Conservation (phyloP, 2,329 filamentous ascomycete genomes). For the Huntiella omanensis region DNA sequence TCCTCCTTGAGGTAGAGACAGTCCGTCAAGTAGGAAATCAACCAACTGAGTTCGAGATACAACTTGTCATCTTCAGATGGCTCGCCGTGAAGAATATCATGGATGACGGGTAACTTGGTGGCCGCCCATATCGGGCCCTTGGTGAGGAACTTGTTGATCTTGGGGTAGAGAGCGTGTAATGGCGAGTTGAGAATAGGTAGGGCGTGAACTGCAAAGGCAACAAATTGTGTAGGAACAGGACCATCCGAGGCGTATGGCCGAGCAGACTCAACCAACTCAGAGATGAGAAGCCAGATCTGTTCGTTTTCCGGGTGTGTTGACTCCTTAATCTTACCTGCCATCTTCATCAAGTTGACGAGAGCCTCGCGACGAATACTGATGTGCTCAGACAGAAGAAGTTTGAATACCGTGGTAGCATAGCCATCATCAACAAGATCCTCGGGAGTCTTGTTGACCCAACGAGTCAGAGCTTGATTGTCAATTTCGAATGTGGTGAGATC, state of each 20-base stretch:
- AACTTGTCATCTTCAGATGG: conserved; percentile 56
- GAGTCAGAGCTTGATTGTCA: conserved; percentile 34
- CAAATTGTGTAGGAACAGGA: conserved; percentile 52
- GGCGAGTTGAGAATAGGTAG: conserved; percentile 57
- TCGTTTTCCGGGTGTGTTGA: conserved; percentile 59
- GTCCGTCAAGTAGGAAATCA: conserved; percentile 51
- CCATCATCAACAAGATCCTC: conserved; percentile 67
- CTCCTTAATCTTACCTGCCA: conserved; percentile 41
- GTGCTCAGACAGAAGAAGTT: conserved; percentile 58
- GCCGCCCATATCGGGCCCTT: conserved; percentile 58
- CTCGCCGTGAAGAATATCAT: conserved; percentile 41
- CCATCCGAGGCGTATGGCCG: conserved; percentile 31
- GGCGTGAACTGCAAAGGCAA: conserved; percentile 55
- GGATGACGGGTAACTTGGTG: conserved; percentile 53
- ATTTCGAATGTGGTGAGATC: conserved; percentile 17
- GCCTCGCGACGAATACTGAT: conserved; percentile 64
- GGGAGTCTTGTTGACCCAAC: conserved; percentile 58
- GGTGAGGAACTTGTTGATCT: conserved; percentile 70
- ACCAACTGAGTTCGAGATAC: conserved; percentile 56
- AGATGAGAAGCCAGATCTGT: conserved; percentile 61
- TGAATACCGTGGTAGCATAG: conserved; percentile 47
- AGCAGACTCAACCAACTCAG: conserved; percentile 62
- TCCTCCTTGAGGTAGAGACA: conserved; percentile 41
- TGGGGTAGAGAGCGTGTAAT: conserved; percentile 65
- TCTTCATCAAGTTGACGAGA: conserved; percentile 46